A percentile compares a stretch with the other conserved stretches of the same genome.
These are phyloP conservation scores for Gonapodya prolifera DNA, from an alignment of 192 early-diverging fungal genomes.

Conservation along the genomic window DNA sequence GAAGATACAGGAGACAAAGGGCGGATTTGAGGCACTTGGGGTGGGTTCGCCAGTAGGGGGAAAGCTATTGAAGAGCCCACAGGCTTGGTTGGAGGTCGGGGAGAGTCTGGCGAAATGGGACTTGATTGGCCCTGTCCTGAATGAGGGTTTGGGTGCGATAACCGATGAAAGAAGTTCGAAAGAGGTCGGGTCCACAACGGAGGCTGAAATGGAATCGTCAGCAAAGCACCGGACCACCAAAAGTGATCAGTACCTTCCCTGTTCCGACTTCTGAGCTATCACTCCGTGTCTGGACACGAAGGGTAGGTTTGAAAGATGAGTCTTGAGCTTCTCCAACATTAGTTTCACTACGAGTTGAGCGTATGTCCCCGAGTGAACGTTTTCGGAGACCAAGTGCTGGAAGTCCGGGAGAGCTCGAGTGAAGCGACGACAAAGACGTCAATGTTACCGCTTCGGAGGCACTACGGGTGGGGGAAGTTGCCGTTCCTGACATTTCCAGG, in stretches of 20 bases:
- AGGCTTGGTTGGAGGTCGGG: not conserved
- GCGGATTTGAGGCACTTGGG: not conserved
- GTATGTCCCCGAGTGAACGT: not conserved
- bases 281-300: not conserved
- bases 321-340: not conserved
- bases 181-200: not conserved
- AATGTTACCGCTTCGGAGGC: not conserved
- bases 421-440: not conserved
- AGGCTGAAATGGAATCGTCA: too few relatives aligned
- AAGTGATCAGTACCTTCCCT: not conserved
- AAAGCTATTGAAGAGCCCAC: not conserved
- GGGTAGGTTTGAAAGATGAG: not conserved
- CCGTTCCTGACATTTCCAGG: too few relatives aligned
- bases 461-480: not conserved
- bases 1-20: not conserved
- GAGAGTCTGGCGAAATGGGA: not conserved
- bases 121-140: not conserved
- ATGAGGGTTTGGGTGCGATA: not conserved
- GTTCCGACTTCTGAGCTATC: not conserved
- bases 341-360: not conserved
- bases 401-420: not conserved
- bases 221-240: too few relatives aligned
- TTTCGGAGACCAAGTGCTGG: not conserved
- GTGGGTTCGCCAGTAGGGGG: not conserved
- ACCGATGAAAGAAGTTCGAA: not conserved